Evolutionary conservation across 202 grass and related monocot genomes (phyloP), one percentile per base, ranked within the genome.

Genomic region (Setaria italica): DNA sequence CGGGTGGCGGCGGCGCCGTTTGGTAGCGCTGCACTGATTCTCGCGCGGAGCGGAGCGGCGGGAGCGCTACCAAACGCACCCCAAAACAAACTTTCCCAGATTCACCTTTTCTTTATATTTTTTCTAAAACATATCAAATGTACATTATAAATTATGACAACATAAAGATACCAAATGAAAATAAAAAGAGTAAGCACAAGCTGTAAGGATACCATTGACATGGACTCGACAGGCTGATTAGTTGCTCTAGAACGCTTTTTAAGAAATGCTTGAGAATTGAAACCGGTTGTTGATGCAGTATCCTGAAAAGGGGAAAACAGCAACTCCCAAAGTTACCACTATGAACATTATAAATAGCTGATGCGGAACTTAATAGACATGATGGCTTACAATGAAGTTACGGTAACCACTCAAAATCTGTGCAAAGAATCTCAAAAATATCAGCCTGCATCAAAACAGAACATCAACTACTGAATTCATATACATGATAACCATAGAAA

Each of bases 221-320:
- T 99, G 83, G 92, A 95, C 35, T 99, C 97, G 0, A 96, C 83
- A 83, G 97, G 90, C 83, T 94, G 88, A 67, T 92, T 94, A 81
- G 90, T 96, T 84, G 85, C 80, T 49, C 97, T 88, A 72, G 97
- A 99, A 82, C 97, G 88, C 74, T 99, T 99, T 88, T 96, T 99
- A 80, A 99, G 91, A 90, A 99, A 99, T 59, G 97, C 94, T 99
- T 99, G 97, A 82, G 88, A 89, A 90, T 99, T 99, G 89, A 99
- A 99, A 77, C 94, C 94, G 83, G 84, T 96, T 79, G 80, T 87
- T 58, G 86, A 67, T 83, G 97, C 85, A 84, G 94, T 94, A 79
- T 99, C 90, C 92, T 94, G 80, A 43, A 63, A 56, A 78, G 48
- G 54, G 59, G 72, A 81, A 72, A 70, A 67, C 67, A 67, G 50